A percentile compares a stretch with the other conserved stretches of the same genome.
Conservation (phyloP, 345 rosid species). For the Leavenworthia alabamica region DNA sequence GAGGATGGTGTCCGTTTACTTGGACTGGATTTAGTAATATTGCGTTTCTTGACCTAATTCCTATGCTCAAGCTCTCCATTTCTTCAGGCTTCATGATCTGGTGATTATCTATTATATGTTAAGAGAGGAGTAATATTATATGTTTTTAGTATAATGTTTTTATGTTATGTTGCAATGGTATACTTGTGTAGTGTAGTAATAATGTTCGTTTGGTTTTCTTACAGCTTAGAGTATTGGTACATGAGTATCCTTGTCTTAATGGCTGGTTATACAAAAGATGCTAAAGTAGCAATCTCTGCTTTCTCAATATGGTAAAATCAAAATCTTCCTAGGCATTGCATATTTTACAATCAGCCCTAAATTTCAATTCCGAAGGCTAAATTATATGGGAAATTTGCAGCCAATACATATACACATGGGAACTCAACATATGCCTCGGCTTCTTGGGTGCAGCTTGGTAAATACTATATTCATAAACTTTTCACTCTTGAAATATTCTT, state of each 20-base stretch:
- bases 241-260: conserved; percentile 41
- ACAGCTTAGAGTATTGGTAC: conserved; percentile 59
- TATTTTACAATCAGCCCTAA: background rate
- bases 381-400: background rate
- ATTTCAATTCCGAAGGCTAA: too few relatives aligned
- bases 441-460: conserved; percentile 51
- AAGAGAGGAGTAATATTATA: background rate
- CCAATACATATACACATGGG: conserved; percentile 43
- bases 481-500: background rate
- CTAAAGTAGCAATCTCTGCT: conserved; percentile 44
- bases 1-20: conserved; percentile 64
- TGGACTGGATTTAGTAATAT: conserved; percentile 58
- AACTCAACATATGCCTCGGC: conserved; percentile 49
- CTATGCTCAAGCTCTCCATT: conserved; percentile 52
- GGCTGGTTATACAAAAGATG: conserved; percentile 50
- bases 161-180: background rate
- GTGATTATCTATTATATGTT: conserved; percentile 24
- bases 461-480: background rate
- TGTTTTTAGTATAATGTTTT: background rate
- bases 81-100: conserved; percentile 62
- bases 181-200: background rate
- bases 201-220: background rate
- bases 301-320: conserved; percentile 45
- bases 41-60: conserved; percentile 42
- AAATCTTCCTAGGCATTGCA: background rate